phyloP scores from a whole-genome alignment of 768 basidiomycete species.

The Omphalotus guepiniiformis region DNA sequence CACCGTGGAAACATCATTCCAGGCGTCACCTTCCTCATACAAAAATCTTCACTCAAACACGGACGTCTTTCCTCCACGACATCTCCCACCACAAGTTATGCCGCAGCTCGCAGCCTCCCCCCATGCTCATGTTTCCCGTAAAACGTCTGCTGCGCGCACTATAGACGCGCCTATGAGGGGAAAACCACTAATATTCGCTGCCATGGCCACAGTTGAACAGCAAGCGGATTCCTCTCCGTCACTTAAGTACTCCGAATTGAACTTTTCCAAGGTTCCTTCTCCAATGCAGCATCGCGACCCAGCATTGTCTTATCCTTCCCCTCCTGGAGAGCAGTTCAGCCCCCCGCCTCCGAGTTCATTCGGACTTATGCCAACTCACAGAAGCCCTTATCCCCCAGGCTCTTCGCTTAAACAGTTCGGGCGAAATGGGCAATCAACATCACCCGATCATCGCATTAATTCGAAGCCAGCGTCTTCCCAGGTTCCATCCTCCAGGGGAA shows the following conservation, averaged over 20 bases:
- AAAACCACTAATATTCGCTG: conserved; percentile 57
- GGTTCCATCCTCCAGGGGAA: too few relatives aligned
- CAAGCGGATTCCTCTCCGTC: not conserved
- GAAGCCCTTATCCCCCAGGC: too few relatives aligned
- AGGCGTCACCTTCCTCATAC: too few relatives aligned
- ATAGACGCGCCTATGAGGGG: not conserved
- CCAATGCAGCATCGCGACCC: not conserved
- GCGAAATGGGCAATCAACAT: too few relatives aligned
- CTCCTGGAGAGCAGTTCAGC: conserved; percentile 18
- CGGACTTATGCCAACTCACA: not conserved
- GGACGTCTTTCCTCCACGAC: not conserved
- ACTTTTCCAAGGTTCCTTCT: not conserved
- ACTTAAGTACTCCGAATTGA: conserved; percentile 1
- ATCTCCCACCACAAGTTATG: not conserved
- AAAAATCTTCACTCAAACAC: not conserved
- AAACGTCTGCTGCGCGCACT: not conserved
- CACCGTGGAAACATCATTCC: too few relatives aligned
- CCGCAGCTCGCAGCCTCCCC: not conserved
- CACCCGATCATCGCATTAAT: too few relatives aligned
- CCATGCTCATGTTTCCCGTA: not conserved
- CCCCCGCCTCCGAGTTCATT: not conserved
- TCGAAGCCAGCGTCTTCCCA: too few relatives aligned
- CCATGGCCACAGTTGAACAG: conserved; percentile 37
- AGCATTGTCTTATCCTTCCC: conserved; percentile 21
- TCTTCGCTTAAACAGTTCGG: too few relatives aligned